Evolutionary conservation across 2,329 filamentous ascomycete species (phyloP).

Genomic region (Fusarium oxysporum): DNA sequence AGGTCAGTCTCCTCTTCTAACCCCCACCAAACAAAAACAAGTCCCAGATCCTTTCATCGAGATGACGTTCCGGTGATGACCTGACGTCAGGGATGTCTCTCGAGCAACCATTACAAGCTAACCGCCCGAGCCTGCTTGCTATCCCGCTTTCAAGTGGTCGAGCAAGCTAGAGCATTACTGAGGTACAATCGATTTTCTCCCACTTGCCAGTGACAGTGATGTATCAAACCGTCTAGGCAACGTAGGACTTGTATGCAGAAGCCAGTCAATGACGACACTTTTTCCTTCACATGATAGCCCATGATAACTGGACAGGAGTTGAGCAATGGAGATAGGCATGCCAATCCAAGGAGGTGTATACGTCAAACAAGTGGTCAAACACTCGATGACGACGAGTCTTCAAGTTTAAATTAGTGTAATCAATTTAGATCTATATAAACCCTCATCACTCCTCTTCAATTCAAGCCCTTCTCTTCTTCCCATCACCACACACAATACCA

Average conservation of each 20-base stretch:
- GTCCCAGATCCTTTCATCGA: conserved; percentile 11
- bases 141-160: conserved; percentile 12
- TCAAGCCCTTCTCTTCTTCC: neutral
- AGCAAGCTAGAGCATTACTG: neutral
- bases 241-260: conserved; percentile 11
- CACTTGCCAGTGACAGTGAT: neutral
- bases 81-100: conserved; percentile 32
- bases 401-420: neutral
- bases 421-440: conserved; percentile 38
- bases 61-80: conserved; percentile 35
- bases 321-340: conserved; percentile 1
- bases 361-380: conserved; percentile 13
- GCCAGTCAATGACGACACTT: conserved; percentile 41
- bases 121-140: neutral
- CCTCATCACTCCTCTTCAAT: conserved; percentile 1
- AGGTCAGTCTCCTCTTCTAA: neutral
- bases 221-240: neutral
- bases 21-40: conserved; percentile 26
- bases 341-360: conserved; percentile 3
- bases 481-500: conserved; percentile 24
- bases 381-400: conserved; percentile 18
- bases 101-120: conserved; percentile 32
- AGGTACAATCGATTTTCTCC: neutral
- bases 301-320: neutral
- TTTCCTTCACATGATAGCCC: conserved; percentile 34